Conservation (phyloP, 2,329 filamentous ascomycete genomes). For the Ceratocystis cacaofunesta region DNA sequence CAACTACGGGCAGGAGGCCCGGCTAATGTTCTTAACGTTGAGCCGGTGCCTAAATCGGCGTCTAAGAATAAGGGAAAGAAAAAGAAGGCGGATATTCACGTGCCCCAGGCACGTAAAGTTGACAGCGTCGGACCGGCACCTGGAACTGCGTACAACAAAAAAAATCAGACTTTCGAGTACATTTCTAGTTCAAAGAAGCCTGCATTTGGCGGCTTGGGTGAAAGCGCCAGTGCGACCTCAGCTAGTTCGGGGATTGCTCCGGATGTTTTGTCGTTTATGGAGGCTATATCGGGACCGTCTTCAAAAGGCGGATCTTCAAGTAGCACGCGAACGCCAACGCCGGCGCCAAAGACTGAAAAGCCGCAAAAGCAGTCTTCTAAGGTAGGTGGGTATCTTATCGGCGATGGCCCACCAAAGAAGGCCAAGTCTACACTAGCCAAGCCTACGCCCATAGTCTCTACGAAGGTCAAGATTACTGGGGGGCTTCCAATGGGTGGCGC, state of each 20-base stretch:
- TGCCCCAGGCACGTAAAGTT: constrained; percentile 46
- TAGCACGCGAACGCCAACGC: constrained; percentile 19
- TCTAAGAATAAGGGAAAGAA: constrained; percentile 35
- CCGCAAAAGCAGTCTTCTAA: constrained; percentile 48
- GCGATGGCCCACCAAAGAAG: constrained; percentile 48
- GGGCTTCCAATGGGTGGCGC: constrained; percentile 71
- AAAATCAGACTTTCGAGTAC: constrained; percentile 55
- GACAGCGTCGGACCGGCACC: constrained; percentile 48
- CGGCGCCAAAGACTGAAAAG: constrained; percentile 34
- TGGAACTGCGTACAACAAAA: constrained; percentile 62
- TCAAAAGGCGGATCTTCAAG: constrained; percentile 16
- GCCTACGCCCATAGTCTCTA: constrained; percentile 24
- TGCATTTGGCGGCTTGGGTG: background rate
- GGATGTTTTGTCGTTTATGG: background rate
- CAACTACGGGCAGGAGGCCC: constrained; percentile 7
- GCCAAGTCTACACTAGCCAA: constrained; percentile 38
- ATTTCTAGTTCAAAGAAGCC: constrained; percentile 32
- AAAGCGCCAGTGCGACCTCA: background rate
- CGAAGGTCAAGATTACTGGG: constrained; percentile 59
- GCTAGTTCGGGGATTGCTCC: background rate
- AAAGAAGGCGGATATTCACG: constrained; percentile 46
- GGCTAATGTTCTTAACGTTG: constrained; percentile 20
- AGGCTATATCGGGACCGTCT: constrained; percentile 4
- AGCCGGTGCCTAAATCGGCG: constrained; percentile 35
- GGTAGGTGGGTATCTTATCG: constrained; percentile 58